These are phyloP conservation scores for Astrephomene gubernaculifera DNA, from an alignment of 139 green algal species.

Conservation along the genomic window DNA sequence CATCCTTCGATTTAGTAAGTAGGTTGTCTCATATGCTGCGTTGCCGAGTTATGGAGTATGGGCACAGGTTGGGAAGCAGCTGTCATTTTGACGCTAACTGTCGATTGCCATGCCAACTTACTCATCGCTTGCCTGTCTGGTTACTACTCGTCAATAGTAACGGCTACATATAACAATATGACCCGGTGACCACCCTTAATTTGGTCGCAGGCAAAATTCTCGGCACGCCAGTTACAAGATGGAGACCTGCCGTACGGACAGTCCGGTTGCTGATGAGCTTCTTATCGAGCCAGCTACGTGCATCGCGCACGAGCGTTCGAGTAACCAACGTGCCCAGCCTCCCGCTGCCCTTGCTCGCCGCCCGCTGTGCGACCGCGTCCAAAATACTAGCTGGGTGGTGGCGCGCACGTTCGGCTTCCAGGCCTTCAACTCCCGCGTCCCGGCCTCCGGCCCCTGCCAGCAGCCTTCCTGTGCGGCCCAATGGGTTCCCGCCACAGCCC, in stretches of 20 bases:
- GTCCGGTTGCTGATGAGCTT: too few species aligned
- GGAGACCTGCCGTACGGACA: not conserved
- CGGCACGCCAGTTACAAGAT: not conserved
- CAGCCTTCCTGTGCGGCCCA: not conserved
- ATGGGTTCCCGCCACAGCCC: slow-evolving; percentile 44
- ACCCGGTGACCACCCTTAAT: not conserved
- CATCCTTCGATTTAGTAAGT: too few species aligned
- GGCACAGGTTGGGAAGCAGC: too few species aligned
- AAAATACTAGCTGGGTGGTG: slow-evolving; percentile 20
- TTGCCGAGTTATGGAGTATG: too few species aligned
- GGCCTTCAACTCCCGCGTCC: slow-evolving; percentile 38
- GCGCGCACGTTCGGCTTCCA: slow-evolving; percentile 38
- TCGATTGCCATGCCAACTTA: too few species aligned
- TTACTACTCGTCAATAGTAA: too few species aligned
- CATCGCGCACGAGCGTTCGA: too few species aligned
- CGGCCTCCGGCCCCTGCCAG: not conserved
- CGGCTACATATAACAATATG: not conserved
- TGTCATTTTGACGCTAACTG: too few species aligned
- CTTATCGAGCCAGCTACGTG: too few species aligned
- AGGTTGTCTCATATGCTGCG: too few species aligned
- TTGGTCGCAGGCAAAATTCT: not conserved
- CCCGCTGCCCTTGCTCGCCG: slow-evolving; percentile 14
- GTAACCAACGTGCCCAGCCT: not conserved
- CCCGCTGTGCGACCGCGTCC: slow-evolving; percentile 22
- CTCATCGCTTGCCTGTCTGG: too few species aligned